Base-by-base conservation (phyloP, 805 yeast genomes). In the Ogataea naganishii region DNA sequence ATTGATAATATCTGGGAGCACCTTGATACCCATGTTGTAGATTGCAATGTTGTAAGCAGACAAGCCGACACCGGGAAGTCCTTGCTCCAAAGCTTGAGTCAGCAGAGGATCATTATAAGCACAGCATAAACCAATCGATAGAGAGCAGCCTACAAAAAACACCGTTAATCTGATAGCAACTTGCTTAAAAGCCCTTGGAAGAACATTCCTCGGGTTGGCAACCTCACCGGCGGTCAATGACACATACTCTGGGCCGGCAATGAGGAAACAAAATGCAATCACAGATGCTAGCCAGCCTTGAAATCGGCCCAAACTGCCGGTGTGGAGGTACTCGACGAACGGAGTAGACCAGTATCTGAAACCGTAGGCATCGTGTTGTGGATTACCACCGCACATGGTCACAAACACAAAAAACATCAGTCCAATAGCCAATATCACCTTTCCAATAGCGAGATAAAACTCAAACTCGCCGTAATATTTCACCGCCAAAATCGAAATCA, bases 331-430 rank as follows among this genome's bases (percentile, higher is more conserved):
- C 33, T 56, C 60, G 3, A 51, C 53, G 31, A 62, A 43, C 4
- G 44, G 63, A 19, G 43, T 39, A 10, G 34, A 29, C 59, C 60
- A 55, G 25, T 51, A 46, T 37, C 53, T 45, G 39, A 54, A 54
- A 4, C 61, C 61, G 30, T 47, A 46, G 6, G 49, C 58, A 32
- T 63, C 66, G 25, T 58, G 62, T 20, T 51, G 37, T 7, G 75
- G 75, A 36, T 64, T 64, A 16, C 72, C 73, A 13, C 75, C 75
- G 30, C 62, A 62, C 72, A 66, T 66, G 20, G 69, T 60, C 32
- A 68, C 44, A 31, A 68, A 60, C 6, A 62, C 59, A 40, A 64
- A 66, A 20, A 62, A 32, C 35, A 66, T 53, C 24, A 66, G 56
- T 3, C 72, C 72, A 9, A 63, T 42, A 18, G 63, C 60, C 27